Conservation (phyloP, 805 yeast genomes). For the Metschnikowia borealis region DNA sequence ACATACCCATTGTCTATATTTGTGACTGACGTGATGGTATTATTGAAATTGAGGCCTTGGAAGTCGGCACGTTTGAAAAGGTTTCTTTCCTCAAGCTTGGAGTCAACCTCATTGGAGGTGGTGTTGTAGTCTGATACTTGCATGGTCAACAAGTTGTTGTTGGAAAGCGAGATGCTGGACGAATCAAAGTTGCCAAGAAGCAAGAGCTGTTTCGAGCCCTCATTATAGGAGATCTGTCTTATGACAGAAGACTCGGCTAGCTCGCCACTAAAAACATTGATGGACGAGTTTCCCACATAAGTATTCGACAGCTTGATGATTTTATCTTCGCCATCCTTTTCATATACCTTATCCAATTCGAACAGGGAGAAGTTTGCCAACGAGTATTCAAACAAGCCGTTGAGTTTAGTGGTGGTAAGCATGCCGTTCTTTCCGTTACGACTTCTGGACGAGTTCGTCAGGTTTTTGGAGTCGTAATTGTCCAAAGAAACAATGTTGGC, state of each 20-base stretch:
- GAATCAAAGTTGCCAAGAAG: slow-evolving; percentile 46
- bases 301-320: slow-evolving; percentile 29
- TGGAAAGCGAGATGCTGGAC: slow-evolving; percentile 26
- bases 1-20: slow-evolving; percentile 21
- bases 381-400: slow-evolving; percentile 83
- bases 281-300: slow-evolving; percentile 39
- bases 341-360: slow-evolving; percentile 25
- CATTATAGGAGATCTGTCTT: slow-evolving; percentile 6
- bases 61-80: slow-evolving; percentile 20
- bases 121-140: slow-evolving; percentile 27
- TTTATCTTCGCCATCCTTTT: slow-evolving; percentile 16
- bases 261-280: slow-evolving; percentile 33
- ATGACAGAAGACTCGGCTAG: slow-evolving; percentile 16
- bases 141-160: slow-evolving; percentile 27
- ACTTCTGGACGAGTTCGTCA: slow-evolving; percentile 15
- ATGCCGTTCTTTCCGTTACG: slow-evolving; percentile 16
- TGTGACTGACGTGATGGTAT: slow-evolving; percentile 23
- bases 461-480: slow-evolving; percentile 24
- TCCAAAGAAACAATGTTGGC: slow-evolving; percentile 49
- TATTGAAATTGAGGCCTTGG: slow-evolving; percentile 31
- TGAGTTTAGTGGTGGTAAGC: slow-evolving; percentile 40
- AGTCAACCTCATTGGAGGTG: slow-evolving; percentile 28
- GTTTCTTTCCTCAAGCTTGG: slow-evolving; percentile 7
- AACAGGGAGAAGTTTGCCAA: slow-evolving; percentile 53
- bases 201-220: slow-evolving; percentile 24